Evolutionary conservation across 2,329 filamentous ascomycete genomes (phyloP), one percentile per base, ranked within the genome.

Genomic region (Plectosphaerella sp.): DNA sequence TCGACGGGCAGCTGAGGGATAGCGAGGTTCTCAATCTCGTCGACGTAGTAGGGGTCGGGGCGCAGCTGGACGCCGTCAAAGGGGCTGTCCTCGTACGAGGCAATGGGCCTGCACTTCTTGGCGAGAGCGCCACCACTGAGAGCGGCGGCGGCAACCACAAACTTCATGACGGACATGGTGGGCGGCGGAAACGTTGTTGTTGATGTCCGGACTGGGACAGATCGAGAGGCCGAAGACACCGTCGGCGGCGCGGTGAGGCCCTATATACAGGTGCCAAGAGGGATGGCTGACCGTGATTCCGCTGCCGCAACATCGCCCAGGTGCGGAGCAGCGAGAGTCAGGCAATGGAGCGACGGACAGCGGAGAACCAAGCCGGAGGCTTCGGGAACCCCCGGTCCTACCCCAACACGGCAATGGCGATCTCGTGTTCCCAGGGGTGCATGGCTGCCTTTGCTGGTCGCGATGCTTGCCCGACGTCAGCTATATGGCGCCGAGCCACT

Each of bases 1-100:
- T 75, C 68, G 6, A 73, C 67, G 10, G 72, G 70, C 53, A 83
- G 66, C 3, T 78, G 77, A 4, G 82, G 80, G 36, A 83, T 74
- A 3, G 81, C 81, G 2, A 71, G 64, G 37, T 62, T 71, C 37
- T 72, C 66, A 33, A 73, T 64, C 54, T 72, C 64, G 2, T 65
- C 60, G 42, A 69, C 61, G 49, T 68, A 71, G 50, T 65, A 67
- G 10, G 67, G 64, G 54, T 73, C 71, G 50, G 69, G 61, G 43
- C 67, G 65, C 36, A 71, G 60, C 50, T 64, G 68, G 37, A 64
- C 62, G 12, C 60, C 61, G 37, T 58, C 46, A 53, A 69, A 68
- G n/a, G 64, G 64, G 55, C 69, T 70, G 11, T 75, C 76, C 11
- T 69, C 57, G 42, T 62, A 62, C 18, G 59, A 53, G 15, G 51